Evolutionary conservation across 257 asterid genomes (phyloP).

Genomic region (Solanum neorickii): DNA sequence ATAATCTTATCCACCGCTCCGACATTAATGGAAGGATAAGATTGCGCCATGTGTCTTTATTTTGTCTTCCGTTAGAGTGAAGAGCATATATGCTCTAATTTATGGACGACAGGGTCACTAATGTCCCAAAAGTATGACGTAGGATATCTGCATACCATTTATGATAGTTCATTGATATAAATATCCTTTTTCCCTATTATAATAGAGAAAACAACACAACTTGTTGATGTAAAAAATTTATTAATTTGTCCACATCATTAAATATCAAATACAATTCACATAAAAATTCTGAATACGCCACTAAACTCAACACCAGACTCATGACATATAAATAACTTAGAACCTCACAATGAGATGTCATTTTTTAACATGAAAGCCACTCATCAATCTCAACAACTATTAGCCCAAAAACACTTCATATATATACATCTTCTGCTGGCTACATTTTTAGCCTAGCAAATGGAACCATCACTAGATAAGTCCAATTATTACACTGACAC

Average conservation of each 20-base stretch:
- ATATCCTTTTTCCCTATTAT: too few relatives aligned
- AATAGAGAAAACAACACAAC: not conserved
- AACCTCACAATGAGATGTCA: not conserved
- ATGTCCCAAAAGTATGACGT: too few relatives aligned
- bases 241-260: not conserved
- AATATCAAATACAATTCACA: not conserved
- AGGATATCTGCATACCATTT: too few relatives aligned
- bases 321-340: not conserved
- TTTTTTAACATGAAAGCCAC: not conserved
- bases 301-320: not conserved
- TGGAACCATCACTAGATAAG: not conserved
- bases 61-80: too few relatives aligned
- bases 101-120: too few relatives aligned
- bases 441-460: not conserved
- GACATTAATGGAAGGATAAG: too few relatives aligned
- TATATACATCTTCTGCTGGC: not conserved
- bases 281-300: not conserved
- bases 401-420: not conserved
- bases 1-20: too few relatives aligned
- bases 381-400: not conserved
- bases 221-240: not conserved
- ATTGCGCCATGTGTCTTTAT: too few relatives aligned
- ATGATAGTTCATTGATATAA: too few relatives aligned
- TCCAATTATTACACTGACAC: not conserved
- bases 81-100: too few relatives aligned